These are phyloP conservation scores for Aspergillus tamarii DNA, from an alignment of 2,329 filamentous ascomycete genomes.

Conservation along the genomic window DNA sequence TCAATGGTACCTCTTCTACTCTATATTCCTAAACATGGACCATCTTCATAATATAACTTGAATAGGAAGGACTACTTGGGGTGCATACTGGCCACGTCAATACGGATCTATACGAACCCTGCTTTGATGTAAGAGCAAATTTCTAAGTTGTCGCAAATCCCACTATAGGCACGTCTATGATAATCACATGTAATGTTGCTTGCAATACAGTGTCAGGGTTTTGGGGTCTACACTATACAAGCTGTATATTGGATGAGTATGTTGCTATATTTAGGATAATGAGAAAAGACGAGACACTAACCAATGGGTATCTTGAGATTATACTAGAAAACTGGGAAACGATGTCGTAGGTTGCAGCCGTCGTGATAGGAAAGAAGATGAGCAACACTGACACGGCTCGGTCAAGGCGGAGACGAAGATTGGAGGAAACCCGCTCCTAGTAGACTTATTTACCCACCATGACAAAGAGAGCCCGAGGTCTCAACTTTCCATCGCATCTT, in stretches of 20 bases:
- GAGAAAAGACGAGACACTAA: not conserved
- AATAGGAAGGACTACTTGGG: no score
- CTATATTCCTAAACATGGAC: not conserved
- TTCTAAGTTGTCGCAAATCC: not conserved
- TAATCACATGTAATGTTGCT: not conserved
- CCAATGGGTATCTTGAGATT: not conserved
- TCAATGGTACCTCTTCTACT: slow-evolving; percentile 1
- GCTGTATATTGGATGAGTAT: not conserved
- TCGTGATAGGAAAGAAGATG: not conserved
- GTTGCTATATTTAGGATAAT: not conserved
- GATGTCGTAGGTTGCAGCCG: not conserved
- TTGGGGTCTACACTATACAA: not conserved
- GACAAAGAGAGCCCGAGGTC: not conserved
- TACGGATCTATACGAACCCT: not conserved
- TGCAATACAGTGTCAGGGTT: not conserved
- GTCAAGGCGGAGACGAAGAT: not conserved
- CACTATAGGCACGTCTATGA: not conserved
- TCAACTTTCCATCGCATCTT: slow-evolving; percentile 27
- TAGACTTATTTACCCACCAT: not conserved
- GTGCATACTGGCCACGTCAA: no score
- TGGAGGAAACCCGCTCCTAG: not conserved
- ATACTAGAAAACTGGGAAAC: not conserved
- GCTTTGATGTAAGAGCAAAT: not conserved
- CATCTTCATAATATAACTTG: no score
- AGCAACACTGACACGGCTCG: not conserved